phyloP scores from a whole-genome alignment of 306 rosid species.

The Hippophae gyantsensis region DNA sequence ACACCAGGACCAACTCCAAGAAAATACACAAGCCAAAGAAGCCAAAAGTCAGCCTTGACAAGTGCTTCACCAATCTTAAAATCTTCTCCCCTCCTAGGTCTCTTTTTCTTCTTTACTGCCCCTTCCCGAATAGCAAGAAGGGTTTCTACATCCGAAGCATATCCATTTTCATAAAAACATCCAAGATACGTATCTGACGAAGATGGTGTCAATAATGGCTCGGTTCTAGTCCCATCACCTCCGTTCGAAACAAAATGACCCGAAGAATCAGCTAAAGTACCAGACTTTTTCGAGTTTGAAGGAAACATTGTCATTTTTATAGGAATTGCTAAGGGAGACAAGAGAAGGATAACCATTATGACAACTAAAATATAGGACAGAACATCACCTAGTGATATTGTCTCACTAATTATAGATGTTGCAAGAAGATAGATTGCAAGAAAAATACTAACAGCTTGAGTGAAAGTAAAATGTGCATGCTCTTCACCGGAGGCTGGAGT shows the following conservation, averaged over 20 bases:
- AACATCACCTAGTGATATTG: conserved; percentile 32
- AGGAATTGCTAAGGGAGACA: conserved; percentile 69
- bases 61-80: conserved; percentile 59
- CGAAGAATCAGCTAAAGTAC: conserved; percentile 31
- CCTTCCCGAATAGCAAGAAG: conserved; percentile 88
- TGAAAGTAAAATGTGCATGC: conserved; percentile 53
- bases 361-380: conserved; percentile 46
- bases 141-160: conserved; percentile 50
- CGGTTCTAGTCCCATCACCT: conserved; percentile 23
- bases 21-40: conserved; percentile 68
- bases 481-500: conserved; percentile 75
- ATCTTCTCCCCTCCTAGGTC: conserved; percentile 86
- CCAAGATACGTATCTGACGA: conserved; percentile 46
- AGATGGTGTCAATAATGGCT: conserved; percentile 55
- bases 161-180: conserved; percentile 42
- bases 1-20: conserved; percentile 72
- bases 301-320: conserved; percentile 73
- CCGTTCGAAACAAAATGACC: conserved; percentile 26
- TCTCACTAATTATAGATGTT: conserved; percentile 28
- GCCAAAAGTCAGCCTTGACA: conserved; percentile 91
- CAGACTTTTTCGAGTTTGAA: conserved; percentile 16
- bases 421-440: conserved; percentile 57
- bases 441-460: conserved; percentile 60
- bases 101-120: conserved; percentile 61
- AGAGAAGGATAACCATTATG: conserved; percentile 50